Base-by-base conservation (phyloP, 345 rosid species). In the Syzygium oleosum region DNA sequence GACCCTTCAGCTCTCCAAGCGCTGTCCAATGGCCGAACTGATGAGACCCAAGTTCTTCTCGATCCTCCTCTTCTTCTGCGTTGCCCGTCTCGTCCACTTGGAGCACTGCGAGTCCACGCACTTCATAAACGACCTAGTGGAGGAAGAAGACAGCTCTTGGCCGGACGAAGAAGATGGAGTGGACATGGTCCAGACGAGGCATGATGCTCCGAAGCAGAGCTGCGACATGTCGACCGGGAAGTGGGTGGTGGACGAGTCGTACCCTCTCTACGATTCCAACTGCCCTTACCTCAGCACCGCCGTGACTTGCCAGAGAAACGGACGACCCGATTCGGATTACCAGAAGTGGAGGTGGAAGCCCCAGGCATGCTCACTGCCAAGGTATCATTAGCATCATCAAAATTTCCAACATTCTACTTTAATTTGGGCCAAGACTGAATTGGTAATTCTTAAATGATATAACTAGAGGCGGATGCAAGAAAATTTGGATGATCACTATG, bases 301-400 rank as follows among this genome's bases (percentile, higher is more conserved):
- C 2, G 94, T 97, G 21, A 94, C 94, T 80, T 97, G 99, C 86
- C 97, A 94, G 88, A 94, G 84, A 86, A 97, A 97, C 90, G 99
- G 99, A 80, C 90, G 99, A 73, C 99, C 99, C 12, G 99, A 97
- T 91, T 95, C 98, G 84, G 92, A 91, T 83, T 97, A 97, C 89
- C 94, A 96, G 92, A 97, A 94, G 89, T 97, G 98, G 99, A 94
- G 92, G 91, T 97, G 99, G 99, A 83, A 86, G 90, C 99, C 99
- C 15, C 90, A 92, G 19, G 92, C 90, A 53, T 97, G 99, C 90
- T 93, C 98, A 80, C 90, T 97, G 86, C 92, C 98, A 43, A 96
- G 99, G 99, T 96, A 93, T 52, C 59, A n/a, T 10, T 63, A 46
- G n/a, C 7, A 73, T 38, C 49, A 38, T 73, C 63, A 23, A 58